Percentiles rank a stretch among this genome's conserved stretches.
Evolutionary conservation across 306 rosid species (phyloP).

Genomic region (Cyamopsis tetragonoloba): DNA sequence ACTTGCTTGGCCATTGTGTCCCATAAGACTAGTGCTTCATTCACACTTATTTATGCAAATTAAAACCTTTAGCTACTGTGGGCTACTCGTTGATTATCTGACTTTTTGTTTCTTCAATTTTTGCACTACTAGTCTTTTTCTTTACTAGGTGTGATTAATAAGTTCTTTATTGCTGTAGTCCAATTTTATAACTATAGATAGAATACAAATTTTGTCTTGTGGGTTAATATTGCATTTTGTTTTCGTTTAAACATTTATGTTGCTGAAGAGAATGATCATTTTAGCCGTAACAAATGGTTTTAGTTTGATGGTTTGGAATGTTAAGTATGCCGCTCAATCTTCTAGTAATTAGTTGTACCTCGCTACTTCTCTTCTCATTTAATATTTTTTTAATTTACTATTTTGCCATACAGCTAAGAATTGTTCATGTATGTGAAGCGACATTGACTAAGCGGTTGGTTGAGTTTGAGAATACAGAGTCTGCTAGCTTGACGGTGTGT

Average conservation of each 20-base stretch:
- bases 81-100: no score
- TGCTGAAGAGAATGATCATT: background rate
- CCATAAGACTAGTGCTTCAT: no score
- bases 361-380: background rate
- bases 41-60: no score
- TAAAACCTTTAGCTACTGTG: no score
- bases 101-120: no score
- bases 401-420: slow-evolving; percentile 50
- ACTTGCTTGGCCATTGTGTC: no score
- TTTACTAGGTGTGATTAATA: no score
- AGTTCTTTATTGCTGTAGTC: no score
- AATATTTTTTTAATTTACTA: slow-evolving; percentile 12
- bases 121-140: no score
- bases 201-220: background rate
- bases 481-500: slow-evolving; percentile 85
- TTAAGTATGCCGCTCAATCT: background rate
- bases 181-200: background rate
- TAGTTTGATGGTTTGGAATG: background rate
- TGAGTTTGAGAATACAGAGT: slow-evolving; percentile 86
- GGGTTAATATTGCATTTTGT: background rate
- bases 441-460: slow-evolving; percentile 81
- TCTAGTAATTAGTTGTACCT: background rate
- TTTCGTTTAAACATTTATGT: background rate
- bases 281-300: background rate
- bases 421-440: slow-evolving; percentile 87